A percentile compares a stretch with the other conserved stretches of the same genome.
phyloP scores from a whole-genome alignment of 495 filamentous ascomycete genomes.

The Xylaria flabelliformis region DNA sequence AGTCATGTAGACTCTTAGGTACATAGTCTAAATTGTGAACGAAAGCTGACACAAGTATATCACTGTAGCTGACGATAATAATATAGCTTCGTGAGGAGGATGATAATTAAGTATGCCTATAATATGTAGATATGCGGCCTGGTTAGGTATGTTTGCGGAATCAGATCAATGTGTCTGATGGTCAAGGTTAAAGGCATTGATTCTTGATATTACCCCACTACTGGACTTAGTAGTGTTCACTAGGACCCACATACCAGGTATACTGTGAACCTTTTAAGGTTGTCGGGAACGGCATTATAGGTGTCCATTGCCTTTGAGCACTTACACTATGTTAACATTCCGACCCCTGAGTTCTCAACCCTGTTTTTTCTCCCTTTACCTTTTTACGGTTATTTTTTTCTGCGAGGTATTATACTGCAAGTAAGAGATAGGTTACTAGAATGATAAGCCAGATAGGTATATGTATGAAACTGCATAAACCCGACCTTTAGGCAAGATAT shows the following conservation, averaged over 20 bases:
- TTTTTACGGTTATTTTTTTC: neutral
- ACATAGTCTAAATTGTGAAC: too few relatives aligned
- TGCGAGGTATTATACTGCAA: neutral
- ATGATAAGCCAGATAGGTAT: neutral
- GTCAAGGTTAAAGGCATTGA: neutral
- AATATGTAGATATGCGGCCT: neutral
- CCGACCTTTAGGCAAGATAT: neutral
- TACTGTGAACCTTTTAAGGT: neutral
- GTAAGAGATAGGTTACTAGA: neutral
- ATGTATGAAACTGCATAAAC: neutral
- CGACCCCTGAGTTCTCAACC: neutral
- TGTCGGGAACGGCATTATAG: neutral
- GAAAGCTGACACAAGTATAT: too few relatives aligned
- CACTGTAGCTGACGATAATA: too few relatives aligned
- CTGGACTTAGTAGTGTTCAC: neutral
- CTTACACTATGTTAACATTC: neutral
- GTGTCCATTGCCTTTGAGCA: neutral
- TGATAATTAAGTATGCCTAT: neutral
- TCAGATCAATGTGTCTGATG: neutral
- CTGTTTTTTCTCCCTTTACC: neutral
- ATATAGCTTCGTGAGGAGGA: neutral
- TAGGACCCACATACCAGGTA: neutral
- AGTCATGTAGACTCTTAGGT: neutral
- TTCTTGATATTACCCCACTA: slow-evolving; percentile 12
- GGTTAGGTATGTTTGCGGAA: neutral